Conservation (phyloP, 140 eudicot genomes). For the Artemisia princeps region DNA sequence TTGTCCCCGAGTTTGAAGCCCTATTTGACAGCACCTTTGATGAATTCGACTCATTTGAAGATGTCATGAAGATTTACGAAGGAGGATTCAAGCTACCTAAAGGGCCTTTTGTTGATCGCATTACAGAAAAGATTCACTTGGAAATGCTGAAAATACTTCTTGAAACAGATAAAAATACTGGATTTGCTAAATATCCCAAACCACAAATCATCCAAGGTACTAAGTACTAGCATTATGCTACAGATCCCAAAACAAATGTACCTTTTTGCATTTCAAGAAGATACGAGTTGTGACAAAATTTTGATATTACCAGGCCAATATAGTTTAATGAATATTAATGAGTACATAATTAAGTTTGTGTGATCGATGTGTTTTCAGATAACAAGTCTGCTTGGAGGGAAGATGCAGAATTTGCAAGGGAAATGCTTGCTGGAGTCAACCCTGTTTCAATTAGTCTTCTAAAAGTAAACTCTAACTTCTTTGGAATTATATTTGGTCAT, state of each 20-base stretch:
- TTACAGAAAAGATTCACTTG: slow-evolving; percentile 29
- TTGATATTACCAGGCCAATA: too few relatives aligned
- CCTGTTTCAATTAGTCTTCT: slow-evolving; percentile 54
- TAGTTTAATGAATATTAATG: not conserved
- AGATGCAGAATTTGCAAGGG: slow-evolving; percentile 78
- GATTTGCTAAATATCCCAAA: slow-evolving; percentile 33
- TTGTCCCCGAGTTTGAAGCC: slow-evolving; percentile 34
- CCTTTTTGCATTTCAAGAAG: too few relatives aligned
- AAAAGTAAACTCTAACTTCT: slow-evolving; percentile 28
- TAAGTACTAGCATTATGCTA: too few relatives aligned
- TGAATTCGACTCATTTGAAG: slow-evolving; percentile 55
- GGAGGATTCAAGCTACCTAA: slow-evolving; percentile 48
- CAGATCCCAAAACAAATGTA: too few relatives aligned
- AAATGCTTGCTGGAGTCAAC: slow-evolving; percentile 80
- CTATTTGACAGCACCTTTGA: slow-evolving; percentile 26
- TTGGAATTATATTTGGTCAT: not conserved
- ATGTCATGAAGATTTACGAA: slow-evolving; percentile 33
- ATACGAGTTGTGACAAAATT: too few relatives aligned
- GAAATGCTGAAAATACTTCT: slow-evolving; percentile 44
- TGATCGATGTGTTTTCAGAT: slow-evolving; percentile 19
- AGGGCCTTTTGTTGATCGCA: slow-evolving; percentile 17
- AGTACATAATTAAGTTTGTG: not conserved
- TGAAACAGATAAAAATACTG: slow-evolving; percentile 33
- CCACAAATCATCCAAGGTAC: slow-evolving; percentile 54
- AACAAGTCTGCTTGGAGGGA: slow-evolving; percentile 69